phyloP scores from a whole-genome alignment of 805 yeast genomes.

The Sporopachydermia quercuum region DNA sequence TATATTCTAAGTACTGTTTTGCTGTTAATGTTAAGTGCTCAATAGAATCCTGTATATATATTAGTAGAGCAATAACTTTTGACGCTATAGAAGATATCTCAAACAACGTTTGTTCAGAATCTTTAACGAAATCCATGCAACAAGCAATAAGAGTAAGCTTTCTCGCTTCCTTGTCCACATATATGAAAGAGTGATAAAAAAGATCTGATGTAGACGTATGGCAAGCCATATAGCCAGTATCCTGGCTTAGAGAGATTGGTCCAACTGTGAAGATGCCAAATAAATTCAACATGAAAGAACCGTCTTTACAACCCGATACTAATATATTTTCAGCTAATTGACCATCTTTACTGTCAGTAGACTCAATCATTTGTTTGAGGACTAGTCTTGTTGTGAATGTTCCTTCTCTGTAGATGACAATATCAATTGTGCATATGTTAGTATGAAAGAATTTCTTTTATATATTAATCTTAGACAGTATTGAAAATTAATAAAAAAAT shows the following conservation, averaged over 20 bases:
- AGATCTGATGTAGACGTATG: neutral
- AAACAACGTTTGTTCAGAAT: conserved; percentile 17
- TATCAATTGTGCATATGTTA: too few relatives aligned
- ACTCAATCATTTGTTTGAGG: conserved; percentile 15
- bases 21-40: conserved; percentile 15
- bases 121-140: conserved; percentile 15
- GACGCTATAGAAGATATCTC: conserved; percentile 22
- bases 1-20: conserved; percentile 18
- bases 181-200: neutral
- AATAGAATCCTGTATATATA: conserved; percentile 18
- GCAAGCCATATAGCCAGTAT: neutral
- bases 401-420: conserved; percentile 4
- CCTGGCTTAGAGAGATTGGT: conserved; percentile 4
- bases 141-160: neutral
- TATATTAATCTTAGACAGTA: too few relatives aligned
- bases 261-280: conserved; percentile 22
- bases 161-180: neutral
- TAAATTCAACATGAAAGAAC: conserved; percentile 15
- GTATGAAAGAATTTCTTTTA: too few relatives aligned
- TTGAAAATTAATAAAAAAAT: too few relatives aligned
- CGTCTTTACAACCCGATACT: conserved; percentile 15
- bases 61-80: conserved; percentile 20
- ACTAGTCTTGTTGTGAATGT: conserved; percentile 16
- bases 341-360: conserved; percentile 7
- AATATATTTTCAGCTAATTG: conserved; percentile 10